phyloP scores from a whole-genome alignment of 148 eudicot genomes.

The Polygonum maritimum region DNA sequence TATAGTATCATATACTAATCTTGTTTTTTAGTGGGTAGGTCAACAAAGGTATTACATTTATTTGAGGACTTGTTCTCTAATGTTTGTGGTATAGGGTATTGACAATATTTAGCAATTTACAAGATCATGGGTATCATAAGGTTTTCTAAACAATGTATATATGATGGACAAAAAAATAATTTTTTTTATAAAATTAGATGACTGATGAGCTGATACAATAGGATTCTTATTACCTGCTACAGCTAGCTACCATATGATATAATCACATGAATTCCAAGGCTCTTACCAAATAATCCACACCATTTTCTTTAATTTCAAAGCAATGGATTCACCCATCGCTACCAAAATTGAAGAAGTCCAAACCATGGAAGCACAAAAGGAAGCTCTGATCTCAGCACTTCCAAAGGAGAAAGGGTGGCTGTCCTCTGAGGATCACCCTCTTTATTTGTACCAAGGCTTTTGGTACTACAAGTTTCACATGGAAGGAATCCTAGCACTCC shows the following conservation, averaged over 20 bases:
- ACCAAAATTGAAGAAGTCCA: neutral
- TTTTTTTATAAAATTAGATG: no score
- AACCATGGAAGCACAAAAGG: neutral
- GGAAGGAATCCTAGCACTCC: conserved; percentile 27
- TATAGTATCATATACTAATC: no score
- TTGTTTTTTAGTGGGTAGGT: no score
- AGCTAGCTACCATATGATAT: neutral
- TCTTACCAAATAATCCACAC: neutral
- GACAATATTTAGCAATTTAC: no score
- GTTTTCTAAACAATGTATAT: no score
- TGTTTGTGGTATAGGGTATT: no score
- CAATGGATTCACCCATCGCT: neutral
- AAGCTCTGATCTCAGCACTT: neutral
- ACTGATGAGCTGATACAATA: no score
- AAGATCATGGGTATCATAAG: no score
- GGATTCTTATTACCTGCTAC: no score
- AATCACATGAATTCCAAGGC: neutral
- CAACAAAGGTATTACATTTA: no score
- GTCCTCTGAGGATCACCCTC: neutral
- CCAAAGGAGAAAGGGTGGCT: neutral
- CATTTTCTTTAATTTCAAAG: neutral
- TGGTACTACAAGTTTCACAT: conserved; percentile 28
- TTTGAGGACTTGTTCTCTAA: no score
- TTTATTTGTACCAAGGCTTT: conserved; percentile 45
- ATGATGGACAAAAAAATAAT: no score